Evolutionary conservation across 2,329 filamentous ascomycete species (phyloP).

Genomic region (Periconia sp.): DNA sequence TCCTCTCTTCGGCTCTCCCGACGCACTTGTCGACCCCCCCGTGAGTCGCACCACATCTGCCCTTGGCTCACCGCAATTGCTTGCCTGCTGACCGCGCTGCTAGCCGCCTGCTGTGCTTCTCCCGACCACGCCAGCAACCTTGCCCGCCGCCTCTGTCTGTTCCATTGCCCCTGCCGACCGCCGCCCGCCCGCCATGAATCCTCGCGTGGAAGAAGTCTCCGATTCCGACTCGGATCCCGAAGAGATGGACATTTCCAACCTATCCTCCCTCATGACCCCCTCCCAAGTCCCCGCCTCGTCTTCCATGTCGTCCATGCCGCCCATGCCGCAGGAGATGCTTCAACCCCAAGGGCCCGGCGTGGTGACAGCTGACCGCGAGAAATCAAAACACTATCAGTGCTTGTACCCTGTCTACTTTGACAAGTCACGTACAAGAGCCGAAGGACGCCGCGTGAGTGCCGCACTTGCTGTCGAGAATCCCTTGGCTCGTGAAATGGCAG

Average conservation of each 20-base stretch:
- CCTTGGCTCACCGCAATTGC: no score
- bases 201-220: conserved; percentile 88
- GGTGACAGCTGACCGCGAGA: conserved; percentile 50
- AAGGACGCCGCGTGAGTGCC: conserved; percentile 77
- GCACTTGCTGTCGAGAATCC: conserved; percentile 79
- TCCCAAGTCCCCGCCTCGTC: conserved; percentile 35
- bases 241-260: conserved; percentile 76
- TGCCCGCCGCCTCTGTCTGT: background rate
- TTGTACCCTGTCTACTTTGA: conserved; percentile 98
- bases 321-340: conserved; percentile 32
- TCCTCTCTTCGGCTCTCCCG: no score
- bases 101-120: background rate
- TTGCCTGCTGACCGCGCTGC: background rate
- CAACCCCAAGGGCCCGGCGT: conserved; percentile 43
- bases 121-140: background rate
- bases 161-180: background rate
- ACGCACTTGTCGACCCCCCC: no score
- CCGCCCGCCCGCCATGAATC: conserved; percentile 51
- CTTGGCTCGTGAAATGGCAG: conserved; percentile 83
- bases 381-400: conserved; percentile 77
- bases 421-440: conserved; percentile 67
- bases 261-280: conserved; percentile 59
- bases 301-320: conserved; percentile 22
- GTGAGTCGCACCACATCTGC: no score
- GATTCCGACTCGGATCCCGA: conserved; percentile 74